Conservation (phyloP, 2,329 filamentous ascomycete species). For the Aureobasidium sp. region DNA sequence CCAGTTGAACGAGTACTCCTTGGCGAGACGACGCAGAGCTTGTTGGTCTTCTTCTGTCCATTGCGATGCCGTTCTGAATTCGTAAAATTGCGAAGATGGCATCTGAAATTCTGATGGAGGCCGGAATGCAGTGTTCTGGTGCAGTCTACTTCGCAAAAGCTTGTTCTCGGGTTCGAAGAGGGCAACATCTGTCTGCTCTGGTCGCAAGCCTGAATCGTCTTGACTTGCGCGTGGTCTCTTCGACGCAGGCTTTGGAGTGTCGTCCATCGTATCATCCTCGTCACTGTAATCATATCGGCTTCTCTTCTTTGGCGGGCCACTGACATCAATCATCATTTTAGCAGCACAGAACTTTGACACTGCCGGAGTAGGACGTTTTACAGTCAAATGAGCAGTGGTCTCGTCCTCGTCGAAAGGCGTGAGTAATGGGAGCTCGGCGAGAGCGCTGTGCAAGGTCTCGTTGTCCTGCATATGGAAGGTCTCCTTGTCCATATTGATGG, state of each 20-base stretch:
- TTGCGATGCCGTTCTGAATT: slow-evolving; percentile 75
- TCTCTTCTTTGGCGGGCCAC: slow-evolving; percentile 61
- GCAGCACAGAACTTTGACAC: slow-evolving; percentile 81
- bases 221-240: slow-evolving; percentile 20
- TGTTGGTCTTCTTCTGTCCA: slow-evolving; percentile 90
- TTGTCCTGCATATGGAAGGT: slow-evolving; percentile 13
- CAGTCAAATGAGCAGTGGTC: slow-evolving; percentile 33
- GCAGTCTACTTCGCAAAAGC: slow-evolving; percentile 76
- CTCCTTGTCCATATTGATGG: slow-evolving; percentile 13
- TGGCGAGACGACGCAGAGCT: slow-evolving; percentile 72
- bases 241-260: slow-evolving; percentile 1
- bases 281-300: slow-evolving; percentile 71
- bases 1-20: slow-evolving; percentile 97
- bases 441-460: slow-evolving; percentile 42
- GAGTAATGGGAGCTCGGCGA: slow-evolving; percentile 76
- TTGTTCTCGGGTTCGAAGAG: slow-evolving; percentile 87
- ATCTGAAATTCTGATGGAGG: slow-evolving; percentile 87
- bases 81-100: slow-evolving; percentile 85
- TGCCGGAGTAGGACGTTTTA: slow-evolving; percentile 54
- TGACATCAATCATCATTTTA: slow-evolving; percentile 60
- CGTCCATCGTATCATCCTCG: slow-evolving; percentile 9
- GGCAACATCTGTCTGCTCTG: slow-evolving; percentile 68
- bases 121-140: slow-evolving; percentile 84
- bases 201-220: slow-evolving; percentile 43
- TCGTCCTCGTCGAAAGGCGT: slow-evolving; percentile 49